Evolutionary conservation across 352 stramenopile genomes (phyloP).

Genomic region (Globisporangium canariense): DNA sequence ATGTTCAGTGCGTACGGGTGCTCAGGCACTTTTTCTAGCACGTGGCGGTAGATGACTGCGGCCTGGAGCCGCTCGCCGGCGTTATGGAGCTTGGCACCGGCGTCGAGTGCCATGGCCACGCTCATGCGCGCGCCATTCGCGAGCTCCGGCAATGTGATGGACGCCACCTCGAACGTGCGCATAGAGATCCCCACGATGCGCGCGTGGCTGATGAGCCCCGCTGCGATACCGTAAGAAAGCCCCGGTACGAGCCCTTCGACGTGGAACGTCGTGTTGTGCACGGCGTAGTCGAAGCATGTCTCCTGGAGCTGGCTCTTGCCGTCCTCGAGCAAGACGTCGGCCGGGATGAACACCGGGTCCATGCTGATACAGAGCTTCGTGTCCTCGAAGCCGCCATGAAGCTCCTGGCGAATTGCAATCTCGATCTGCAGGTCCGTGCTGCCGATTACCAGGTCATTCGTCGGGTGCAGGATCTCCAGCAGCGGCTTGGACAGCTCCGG

Average conservation of each 20-base stretch:
- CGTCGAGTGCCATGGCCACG: slow-evolving; percentile 39
- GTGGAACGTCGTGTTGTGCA: slow-evolving; percentile 55
- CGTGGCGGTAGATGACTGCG: slow-evolving; percentile 39
- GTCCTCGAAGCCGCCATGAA: slow-evolving; percentile 22
- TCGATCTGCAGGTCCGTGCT: slow-evolving; percentile 49
- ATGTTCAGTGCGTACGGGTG: slow-evolving; percentile 46
- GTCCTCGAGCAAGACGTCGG: slow-evolving; percentile 36
- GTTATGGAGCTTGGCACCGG: slow-evolving; percentile 38
- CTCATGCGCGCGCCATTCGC: slow-evolving; percentile 26
- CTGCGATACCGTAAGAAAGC: slow-evolving; percentile 49
- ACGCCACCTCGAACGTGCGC: slow-evolving; percentile 58
- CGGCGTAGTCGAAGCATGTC: slow-evolving; percentile 53
- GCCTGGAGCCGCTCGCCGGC: slow-evolving; percentile 25
- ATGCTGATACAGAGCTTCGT: slow-evolving; percentile 59
- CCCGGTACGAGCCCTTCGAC: slow-evolving; percentile 52
- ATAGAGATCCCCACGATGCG: slow-evolving; percentile 60
- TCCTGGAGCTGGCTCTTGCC: slow-evolving; percentile 33
- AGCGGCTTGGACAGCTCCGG: slow-evolving; percentile 25
- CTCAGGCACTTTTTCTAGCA: slow-evolving; percentile 52
- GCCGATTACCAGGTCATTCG: slow-evolving; percentile 40
- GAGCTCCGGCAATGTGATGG: slow-evolving; percentile 26
- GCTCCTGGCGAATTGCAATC: slow-evolving; percentile 41
- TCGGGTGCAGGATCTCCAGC: slow-evolving; percentile 61
- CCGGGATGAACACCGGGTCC: slow-evolving; percentile 35
- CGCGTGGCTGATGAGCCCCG: slow-evolving; percentile 42